A percentile compares a stretch with the other conserved stretches of the same genome.
These are phyloP conservation scores for Chloranthus sessilifolius DNA, from an alignment of 164 flowering plant genomes.

Conservation along the genomic window DNA sequence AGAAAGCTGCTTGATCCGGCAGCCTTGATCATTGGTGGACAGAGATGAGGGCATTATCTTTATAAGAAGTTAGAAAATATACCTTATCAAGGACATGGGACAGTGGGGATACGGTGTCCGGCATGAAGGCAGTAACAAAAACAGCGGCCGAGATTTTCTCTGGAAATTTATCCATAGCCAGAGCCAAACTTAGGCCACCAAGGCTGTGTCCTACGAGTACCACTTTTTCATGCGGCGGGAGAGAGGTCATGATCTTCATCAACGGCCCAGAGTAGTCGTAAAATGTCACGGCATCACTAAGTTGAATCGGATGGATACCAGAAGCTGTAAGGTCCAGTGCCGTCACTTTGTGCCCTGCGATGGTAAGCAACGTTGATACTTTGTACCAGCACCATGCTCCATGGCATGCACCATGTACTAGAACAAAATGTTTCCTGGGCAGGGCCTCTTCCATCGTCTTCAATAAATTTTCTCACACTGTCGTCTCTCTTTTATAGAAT, in stretches of 20 bases:
- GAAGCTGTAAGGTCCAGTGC: conserved; percentile 35
- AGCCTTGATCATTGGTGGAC: no score
- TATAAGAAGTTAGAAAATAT: no score
- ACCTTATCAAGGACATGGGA: no score
- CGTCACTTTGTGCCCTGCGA: conserved; percentile 33
- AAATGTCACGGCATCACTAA: conserved; percentile 11
- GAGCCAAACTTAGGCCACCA: conserved; percentile 26
- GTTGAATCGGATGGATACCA: conserved; percentile 19
- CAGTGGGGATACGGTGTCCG: background rate
- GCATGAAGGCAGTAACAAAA: conserved; percentile 33
- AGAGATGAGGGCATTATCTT: no score
- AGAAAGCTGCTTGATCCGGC: no score
- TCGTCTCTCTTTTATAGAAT: no score
- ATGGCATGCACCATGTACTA: conserved; percentile 50
- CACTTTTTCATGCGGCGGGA: conserved; percentile 26
- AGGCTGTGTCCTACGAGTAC: conserved; percentile 37
- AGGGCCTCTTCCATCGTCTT: background rate
- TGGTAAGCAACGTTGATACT: conserved; percentile 28
- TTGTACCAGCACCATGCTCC: conserved; percentile 68
- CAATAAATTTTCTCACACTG: no score
- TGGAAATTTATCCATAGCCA: conserved; percentile 37
- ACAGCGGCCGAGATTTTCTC: conserved; percentile 27
- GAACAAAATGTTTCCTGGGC: conserved; percentile 34
- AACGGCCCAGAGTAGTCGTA: conserved; percentile 32
- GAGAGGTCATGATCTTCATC: conserved; percentile 22